Evolutionary conservation across 2,329 filamentous ascomycete species (phyloP).

Genomic region (Plectosphaerella cucumerina): DNA sequence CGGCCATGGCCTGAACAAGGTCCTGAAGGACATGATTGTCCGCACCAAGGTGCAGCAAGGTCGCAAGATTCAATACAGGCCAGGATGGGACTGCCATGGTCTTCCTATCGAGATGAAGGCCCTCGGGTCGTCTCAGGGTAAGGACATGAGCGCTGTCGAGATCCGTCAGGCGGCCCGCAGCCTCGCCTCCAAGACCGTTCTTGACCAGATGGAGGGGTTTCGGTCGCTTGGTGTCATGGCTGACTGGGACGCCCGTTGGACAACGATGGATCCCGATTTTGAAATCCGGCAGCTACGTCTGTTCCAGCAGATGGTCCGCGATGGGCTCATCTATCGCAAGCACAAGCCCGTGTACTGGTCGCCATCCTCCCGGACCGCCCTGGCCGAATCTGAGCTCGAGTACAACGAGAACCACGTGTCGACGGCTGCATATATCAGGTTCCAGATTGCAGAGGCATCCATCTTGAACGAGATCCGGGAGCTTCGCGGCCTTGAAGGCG

Average conservation of each 20-base stretch:
- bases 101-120: slow-evolving; percentile 97
- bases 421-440: slow-evolving; percentile 73
- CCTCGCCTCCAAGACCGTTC: slow-evolving; percentile 64
- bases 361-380: slow-evolving; percentile 69
- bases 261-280: slow-evolving; percentile 72
- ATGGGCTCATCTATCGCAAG: slow-evolving; percentile 70
- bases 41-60: slow-evolving; percentile 77
- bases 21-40: slow-evolving; percentile 90
- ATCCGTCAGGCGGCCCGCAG: slow-evolving; percentile 61
- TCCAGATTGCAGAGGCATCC: slow-evolving; percentile 57
- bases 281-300: slow-evolving; percentile 71
- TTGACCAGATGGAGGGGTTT: slow-evolving; percentile 71
- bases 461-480: slow-evolving; percentile 28
- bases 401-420: slow-evolving; percentile 74
- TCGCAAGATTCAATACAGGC: slow-evolving; percentile 72
- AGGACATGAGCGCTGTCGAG: slow-evolving; percentile 46
- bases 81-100: slow-evolving; percentile 97
- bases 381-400: slow-evolving; percentile 81
- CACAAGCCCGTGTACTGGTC: slow-evolving; percentile 88
- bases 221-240: slow-evolving; percentile 72
- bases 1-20: slow-evolving; percentile 94
- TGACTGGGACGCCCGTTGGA: slow-evolving; percentile 74
- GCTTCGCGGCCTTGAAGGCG: slow-evolving; percentile 24
- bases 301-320: slow-evolving; percentile 70
- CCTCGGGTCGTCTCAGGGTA: slow-evolving; percentile 52